Evolutionary conservation across 2,329 filamentous ascomycete genomes (phyloP).

Genomic region (Talaromyces sp.): DNA sequence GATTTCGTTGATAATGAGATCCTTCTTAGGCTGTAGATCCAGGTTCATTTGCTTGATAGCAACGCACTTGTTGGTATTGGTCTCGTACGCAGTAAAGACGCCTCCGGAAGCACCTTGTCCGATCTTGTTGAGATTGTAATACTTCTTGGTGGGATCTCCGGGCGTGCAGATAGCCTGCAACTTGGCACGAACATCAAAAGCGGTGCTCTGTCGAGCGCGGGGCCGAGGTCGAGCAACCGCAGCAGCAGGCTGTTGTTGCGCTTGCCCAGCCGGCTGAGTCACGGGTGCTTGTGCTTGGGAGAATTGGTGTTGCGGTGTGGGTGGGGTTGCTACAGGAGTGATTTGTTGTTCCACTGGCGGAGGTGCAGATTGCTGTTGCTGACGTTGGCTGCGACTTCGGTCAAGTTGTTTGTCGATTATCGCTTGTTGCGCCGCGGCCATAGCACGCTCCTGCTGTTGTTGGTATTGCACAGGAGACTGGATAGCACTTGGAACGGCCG

Average conservation of each 20-base stretch:
- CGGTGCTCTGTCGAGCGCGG: slow-evolving; percentile 72
- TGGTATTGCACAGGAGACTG: slow-evolving; percentile 45
- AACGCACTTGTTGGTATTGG: slow-evolving; percentile 77
- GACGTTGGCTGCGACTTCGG: slow-evolving; percentile 70
- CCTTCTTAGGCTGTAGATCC: slow-evolving; percentile 97
- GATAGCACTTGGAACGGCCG: slow-evolving; percentile 28
- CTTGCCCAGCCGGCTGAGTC: slow-evolving; percentile 26
- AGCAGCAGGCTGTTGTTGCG: slow-evolving; percentile 39
- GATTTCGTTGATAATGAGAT: slow-evolving; percentile 98
- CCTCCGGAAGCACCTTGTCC: slow-evolving; percentile 96
- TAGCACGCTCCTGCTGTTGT: slow-evolving; percentile 79
- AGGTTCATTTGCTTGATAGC: slow-evolving; percentile 99
- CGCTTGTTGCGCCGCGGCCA: slow-evolving; percentile 73
- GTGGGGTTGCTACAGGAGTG: slow-evolving; percentile 8
- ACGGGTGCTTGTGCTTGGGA: slow-evolving; percentile 11
- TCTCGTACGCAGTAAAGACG: slow-evolving; percentile 87
- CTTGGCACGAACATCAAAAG: slow-evolving; percentile 74
- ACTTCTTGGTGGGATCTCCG: slow-evolving; percentile 83
- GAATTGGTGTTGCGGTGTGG: slow-evolving; percentile 12
- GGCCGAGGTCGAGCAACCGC: slow-evolving; percentile 68
- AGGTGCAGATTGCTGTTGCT: slow-evolving; percentile 50
- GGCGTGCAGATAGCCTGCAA: slow-evolving; percentile 87
- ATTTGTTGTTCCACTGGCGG: slow-evolving; percentile 45
- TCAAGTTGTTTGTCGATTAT: slow-evolving; percentile 66
- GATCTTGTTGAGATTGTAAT: slow-evolving; percentile 86